phyloP scores from a whole-genome alignment of 257 asterid species.

The Verbena officinalis region DNA sequence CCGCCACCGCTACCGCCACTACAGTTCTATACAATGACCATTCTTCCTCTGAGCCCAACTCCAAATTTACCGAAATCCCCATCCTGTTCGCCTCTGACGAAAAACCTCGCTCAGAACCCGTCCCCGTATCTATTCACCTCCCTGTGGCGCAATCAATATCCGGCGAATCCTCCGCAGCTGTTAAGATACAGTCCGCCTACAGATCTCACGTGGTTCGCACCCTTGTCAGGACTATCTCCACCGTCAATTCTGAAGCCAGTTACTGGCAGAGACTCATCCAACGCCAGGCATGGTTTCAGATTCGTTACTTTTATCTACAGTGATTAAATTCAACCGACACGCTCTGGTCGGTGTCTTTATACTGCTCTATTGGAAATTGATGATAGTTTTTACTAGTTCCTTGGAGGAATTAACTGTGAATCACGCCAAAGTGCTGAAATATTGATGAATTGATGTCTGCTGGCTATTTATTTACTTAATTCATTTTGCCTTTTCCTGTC shows the following conservation, averaged over 20 bases:
- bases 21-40: slow-evolving; percentile 46
- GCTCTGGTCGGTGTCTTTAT: neutral
- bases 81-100: slow-evolving; percentile 32
- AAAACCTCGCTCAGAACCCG: slow-evolving; percentile 26
- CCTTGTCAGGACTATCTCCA: slow-evolving; percentile 65
- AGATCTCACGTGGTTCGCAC: slow-evolving; percentile 62
- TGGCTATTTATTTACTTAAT: neutral
- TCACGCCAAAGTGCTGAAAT: neutral
- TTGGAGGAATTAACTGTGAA: neutral
- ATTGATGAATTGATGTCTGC: no score
- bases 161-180: slow-evolving; percentile 48
- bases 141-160: slow-evolving; percentile 24
- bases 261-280: slow-evolving; percentile 76
- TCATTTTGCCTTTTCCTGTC: neutral
- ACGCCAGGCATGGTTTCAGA: slow-evolving; percentile 57
- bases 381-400: no score
- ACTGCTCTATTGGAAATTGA: neutral
- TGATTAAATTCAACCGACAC: neutral
- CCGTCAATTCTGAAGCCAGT: slow-evolving; percentile 76
- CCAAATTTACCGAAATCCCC: slow-evolving; percentile 42
- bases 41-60: slow-evolving; percentile 34
- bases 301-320: slow-evolving; percentile 1
- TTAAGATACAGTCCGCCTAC: slow-evolving; percentile 73
- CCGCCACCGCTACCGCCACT: slow-evolving; percentile 39
- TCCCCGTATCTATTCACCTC: slow-evolving; percentile 35